Percentiles rank a stretch among this genome's conserved stretches.
Conservation (phyloP, 495 filamentous ascomycete species). For the Haplographium delicatum region DNA sequence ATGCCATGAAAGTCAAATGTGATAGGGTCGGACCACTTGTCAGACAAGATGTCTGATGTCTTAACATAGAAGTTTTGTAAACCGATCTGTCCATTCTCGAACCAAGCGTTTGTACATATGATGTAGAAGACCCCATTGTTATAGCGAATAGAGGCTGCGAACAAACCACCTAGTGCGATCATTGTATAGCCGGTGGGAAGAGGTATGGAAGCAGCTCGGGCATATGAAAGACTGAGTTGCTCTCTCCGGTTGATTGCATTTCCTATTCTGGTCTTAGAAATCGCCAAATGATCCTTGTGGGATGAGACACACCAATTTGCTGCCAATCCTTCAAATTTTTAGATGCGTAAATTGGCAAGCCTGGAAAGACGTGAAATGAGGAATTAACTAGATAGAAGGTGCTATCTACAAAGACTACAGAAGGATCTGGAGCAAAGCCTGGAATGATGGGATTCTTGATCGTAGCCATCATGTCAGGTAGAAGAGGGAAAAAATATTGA, state of each 20-base stretch:
- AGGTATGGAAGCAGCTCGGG: not conserved
- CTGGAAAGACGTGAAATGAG: conserved; percentile 34
- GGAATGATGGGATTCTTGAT: conserved; percentile 43
- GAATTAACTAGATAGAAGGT: conserved; percentile 32
- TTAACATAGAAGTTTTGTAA: conserved; percentile 25
- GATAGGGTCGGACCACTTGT: conserved; percentile 28
- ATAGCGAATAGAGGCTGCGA: conserved; percentile 39
- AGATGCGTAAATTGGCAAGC: conserved; percentile 32
- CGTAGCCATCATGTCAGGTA: not conserved
- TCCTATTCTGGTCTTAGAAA: not conserved
- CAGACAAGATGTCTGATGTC: conserved; percentile 26
- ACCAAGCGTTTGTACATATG: conserved; percentile 13
- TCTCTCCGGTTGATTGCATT: conserved; percentile 35
- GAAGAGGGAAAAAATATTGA: no score
- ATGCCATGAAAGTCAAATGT: conserved; percentile 30
- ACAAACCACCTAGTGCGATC: conserved; percentile 37
- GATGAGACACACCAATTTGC: conserved; percentile 16
- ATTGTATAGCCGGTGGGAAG: conserved; percentile 23
- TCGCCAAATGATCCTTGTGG: no score
- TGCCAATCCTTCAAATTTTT: conserved; percentile 31
- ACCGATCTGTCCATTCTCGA: not conserved
- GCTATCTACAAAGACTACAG: conserved; percentile 41
- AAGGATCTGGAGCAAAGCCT: conserved; percentile 50
- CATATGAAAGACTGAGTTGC: conserved; percentile 34
- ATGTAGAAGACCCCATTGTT: conserved; percentile 36